A percentile compares a stretch with the other conserved stretches of the same genome.
Evolutionary conservation across 1,139 yeast species (phyloP).

Genomic region (Blastobotrys serpentis): DNA sequence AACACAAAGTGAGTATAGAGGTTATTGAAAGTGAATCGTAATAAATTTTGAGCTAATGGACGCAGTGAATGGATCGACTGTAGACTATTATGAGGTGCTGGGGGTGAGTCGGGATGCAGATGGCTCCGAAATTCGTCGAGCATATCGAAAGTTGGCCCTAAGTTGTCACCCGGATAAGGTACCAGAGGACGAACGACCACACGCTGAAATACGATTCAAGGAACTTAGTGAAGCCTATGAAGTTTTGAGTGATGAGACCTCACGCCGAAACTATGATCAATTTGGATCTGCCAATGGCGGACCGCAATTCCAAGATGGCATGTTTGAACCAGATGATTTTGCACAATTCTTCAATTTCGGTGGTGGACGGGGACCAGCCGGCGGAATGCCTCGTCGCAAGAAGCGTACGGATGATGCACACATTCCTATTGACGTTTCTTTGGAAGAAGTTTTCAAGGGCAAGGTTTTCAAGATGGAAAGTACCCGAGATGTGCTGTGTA

Average conservation of each 20-base stretch:
- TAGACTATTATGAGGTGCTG: slow-evolving; percentile 61
- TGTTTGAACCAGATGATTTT: slow-evolving; percentile 63
- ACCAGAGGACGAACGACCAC: slow-evolving; percentile 57
- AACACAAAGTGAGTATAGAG: slow-evolving; percentile 3
- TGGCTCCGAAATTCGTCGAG: slow-evolving; percentile 65
- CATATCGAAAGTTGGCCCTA: slow-evolving; percentile 73
- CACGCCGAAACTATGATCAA: slow-evolving; percentile 56
- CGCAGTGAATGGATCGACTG: slow-evolving; percentile 8
- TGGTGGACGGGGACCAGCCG: slow-evolving; percentile 23
- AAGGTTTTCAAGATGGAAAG: slow-evolving; percentile 74
- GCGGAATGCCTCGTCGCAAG: slow-evolving; percentile 21
- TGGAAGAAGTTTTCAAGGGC: slow-evolving; percentile 81
- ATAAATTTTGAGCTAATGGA: no score
- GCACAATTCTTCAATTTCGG: slow-evolving; percentile 56
- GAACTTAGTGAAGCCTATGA: slow-evolving; percentile 79
- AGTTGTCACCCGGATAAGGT: slow-evolving; percentile 81
- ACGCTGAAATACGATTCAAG: slow-evolving; percentile 70
- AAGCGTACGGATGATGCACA: slow-evolving; percentile 63
- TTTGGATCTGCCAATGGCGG: slow-evolving; percentile 33
- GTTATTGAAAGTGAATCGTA: no score
- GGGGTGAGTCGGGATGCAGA: slow-evolving; percentile 66
- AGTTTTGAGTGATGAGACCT: slow-evolving; percentile 57
- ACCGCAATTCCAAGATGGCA: slow-evolving; percentile 35
- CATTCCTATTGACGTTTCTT: slow-evolving; percentile 59
- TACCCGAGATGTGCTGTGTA: slow-evolving; percentile 71